These are phyloP conservation scores for Terfezia claveryi DNA, from an alignment of 495 filamentous ascomycete genomes.

Conservation along the genomic window DNA sequence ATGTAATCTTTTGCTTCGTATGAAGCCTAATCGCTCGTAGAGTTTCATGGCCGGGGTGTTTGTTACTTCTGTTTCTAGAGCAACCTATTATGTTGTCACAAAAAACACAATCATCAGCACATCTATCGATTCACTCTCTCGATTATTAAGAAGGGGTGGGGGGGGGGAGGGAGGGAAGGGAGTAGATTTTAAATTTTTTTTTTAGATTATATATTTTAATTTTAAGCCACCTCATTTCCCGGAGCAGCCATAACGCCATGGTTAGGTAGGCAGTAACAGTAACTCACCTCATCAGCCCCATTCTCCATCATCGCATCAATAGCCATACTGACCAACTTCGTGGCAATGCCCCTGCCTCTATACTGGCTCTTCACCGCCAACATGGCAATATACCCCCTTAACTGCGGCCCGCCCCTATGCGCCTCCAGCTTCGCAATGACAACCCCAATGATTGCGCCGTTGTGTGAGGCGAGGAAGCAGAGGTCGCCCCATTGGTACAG, in stretches of 20 bases:
- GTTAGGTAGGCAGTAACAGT: background rate
- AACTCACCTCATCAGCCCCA: conserved; percentile 61
- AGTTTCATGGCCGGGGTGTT: conserved; percentile 82
- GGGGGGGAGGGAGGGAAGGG: too few relatives aligned
- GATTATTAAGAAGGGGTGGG: too few relatives aligned
- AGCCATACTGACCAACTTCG: conserved; percentile 64
- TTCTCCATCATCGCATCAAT: conserved; percentile 75
- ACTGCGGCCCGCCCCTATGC: conserved; percentile 50
- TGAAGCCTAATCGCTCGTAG: conserved; percentile 82
- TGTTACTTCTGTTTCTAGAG: conserved; percentile 88
- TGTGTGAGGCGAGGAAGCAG: conserved; percentile 42
- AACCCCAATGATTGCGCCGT: conserved; percentile 48
- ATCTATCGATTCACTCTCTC: conserved; percentile 26
- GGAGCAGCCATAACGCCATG: background rate
- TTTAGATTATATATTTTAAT: too few relatives aligned
- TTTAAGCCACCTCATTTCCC: too few relatives aligned
- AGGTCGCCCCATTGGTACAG: conserved; percentile 94
- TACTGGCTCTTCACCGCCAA: conserved; percentile 61
- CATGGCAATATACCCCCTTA: conserved; percentile 97
- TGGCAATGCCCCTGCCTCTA: conserved; percentile 69
- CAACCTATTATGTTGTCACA: conserved; percentile 33
- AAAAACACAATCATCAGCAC: conserved; percentile 57
- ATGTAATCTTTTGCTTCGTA: conserved; percentile 80
- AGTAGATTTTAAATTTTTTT: too few relatives aligned
- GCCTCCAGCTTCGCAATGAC: conserved; percentile 91